Percentiles rank a stretch among this genome's conserved stretches.
phyloP scores from a whole-genome alignment of 352 stramenopile genomes.

The Phytopythium litorale region DNA sequence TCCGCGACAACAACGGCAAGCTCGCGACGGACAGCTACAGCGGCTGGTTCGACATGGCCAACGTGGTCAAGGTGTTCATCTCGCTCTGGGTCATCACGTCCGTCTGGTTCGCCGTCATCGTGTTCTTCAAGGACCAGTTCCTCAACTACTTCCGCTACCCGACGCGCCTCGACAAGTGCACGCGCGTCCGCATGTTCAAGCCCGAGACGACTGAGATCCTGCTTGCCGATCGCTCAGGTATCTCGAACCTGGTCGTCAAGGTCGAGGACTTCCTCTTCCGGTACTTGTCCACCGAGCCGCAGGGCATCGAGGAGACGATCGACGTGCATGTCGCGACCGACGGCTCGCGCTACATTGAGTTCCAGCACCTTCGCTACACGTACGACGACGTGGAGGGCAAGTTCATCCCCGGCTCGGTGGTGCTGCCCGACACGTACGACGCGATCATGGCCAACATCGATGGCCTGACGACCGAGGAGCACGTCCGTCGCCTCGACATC shows the following conservation, averaged over 20 bases:
- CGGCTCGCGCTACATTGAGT: conserved; percentile 42
- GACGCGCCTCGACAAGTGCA: conserved; percentile 31
- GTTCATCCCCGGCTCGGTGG: conserved; percentile 50
- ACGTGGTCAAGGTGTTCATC: conserved; percentile 58
- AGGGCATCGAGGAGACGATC: conserved; percentile 54
- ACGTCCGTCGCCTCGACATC: conserved; percentile 33
- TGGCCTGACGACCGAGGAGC: conserved; percentile 39
- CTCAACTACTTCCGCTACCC: conserved; percentile 64
- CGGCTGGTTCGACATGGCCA: conserved; percentile 46
- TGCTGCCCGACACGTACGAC: conserved; percentile 39
- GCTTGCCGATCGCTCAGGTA: conserved; percentile 49
- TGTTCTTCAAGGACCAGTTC: conserved; percentile 38
- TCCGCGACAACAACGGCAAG: conserved; percentile 55
- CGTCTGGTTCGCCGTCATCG: conserved; percentile 46
- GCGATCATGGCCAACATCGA: conserved; percentile 40
- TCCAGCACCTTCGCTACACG: conserved; percentile 62
- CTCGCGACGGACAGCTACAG: conserved; percentile 36
- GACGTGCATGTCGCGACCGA: conserved; percentile 30
- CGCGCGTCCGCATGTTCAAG: conserved; percentile 61
- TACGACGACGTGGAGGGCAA: conserved; percentile 41
- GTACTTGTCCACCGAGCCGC: conserved; percentile 15
- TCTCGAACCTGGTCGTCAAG: conserved; percentile 49
- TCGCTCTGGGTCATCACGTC: conserved; percentile 46
- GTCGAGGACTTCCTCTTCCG: conserved; percentile 45
- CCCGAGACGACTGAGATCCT: conserved; percentile 50